These are phyloP conservation scores for Kalmusia sp. DNA, from an alignment of 2,329 filamentous ascomycete species.

Conservation along the genomic window DNA sequence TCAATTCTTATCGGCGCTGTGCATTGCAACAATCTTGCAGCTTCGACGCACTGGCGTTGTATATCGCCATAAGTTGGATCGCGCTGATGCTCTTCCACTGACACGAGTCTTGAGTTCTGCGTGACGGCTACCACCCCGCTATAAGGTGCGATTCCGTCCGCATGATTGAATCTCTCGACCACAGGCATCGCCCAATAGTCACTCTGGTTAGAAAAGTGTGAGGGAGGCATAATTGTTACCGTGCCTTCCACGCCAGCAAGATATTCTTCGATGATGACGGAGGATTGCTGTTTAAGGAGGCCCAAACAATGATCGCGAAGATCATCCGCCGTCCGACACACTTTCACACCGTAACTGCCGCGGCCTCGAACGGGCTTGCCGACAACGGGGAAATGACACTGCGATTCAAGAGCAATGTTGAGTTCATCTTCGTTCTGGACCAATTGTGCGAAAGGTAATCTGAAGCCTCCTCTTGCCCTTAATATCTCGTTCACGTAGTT, in stretches of 20 bases:
- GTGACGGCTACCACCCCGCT: constrained; percentile 58
- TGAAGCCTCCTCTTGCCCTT: constrained; percentile 46
- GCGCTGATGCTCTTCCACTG: constrained; percentile 33
- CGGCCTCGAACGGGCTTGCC: constrained; percentile 59
- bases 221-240: constrained; percentile 60
- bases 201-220: constrained; percentile 9
- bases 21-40: constrained; percentile 48
- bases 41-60: constrained; percentile 49
- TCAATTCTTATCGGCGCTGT: constrained; percentile 58
- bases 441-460: constrained; percentile 50
- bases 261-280: constrained; percentile 58
- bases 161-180: constrained; percentile 58
- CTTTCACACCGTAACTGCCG: constrained; percentile 59
- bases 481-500: constrained; percentile 55
- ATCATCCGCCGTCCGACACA: constrained; percentile 46
- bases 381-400: constrained; percentile 50
- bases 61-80: constrained; percentile 44
- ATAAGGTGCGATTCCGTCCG: constrained; percentile 57
- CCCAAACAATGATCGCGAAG: constrained; percentile 42
- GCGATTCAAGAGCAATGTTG: background rate
- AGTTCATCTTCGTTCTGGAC: constrained; percentile 21
- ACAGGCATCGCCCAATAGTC: constrained; percentile 55
- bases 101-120: constrained; percentile 54
- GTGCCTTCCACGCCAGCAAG: constrained; percentile 59
- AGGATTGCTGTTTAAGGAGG: constrained; percentile 47